These are phyloP conservation scores for Cerrena zonata DNA, from an alignment of 1,284 basidiomycete genomes.

Conservation along the genomic window DNA sequence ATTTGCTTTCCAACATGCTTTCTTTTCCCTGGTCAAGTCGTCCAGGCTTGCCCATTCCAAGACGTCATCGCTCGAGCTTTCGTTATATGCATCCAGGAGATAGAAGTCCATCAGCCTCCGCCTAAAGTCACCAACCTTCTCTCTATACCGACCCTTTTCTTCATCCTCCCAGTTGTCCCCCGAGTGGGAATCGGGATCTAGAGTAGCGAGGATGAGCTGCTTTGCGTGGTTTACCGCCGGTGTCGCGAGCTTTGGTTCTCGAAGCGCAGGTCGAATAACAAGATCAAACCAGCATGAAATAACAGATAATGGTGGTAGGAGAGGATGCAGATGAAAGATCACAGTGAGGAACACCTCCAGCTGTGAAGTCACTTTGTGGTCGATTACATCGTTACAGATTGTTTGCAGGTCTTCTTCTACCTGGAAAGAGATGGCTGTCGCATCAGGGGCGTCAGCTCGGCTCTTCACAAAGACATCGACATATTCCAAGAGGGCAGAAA, in stretches of 20 bases:
- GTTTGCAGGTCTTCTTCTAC: constrained; percentile 64
- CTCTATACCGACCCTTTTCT: constrained; percentile 32
- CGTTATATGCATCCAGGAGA: constrained; percentile 67
- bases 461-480: constrained; percentile 52
- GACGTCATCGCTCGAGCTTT: constrained; percentile 63
- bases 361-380: constrained; percentile 56
- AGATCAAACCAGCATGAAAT: constrained; percentile 76
- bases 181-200: constrained; percentile 26
- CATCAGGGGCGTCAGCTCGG: constrained; percentile 40
- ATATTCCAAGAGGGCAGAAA: constrained; percentile 41
- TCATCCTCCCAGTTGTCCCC: constrained; percentile 12
- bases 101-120: constrained; percentile 66
- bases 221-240: constrained; percentile 59
- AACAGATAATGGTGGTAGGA: constrained; percentile 57
- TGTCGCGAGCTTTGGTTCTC: constrained; percentile 61
- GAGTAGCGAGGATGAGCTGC: constrained; percentile 58
- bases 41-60: constrained; percentile 67
- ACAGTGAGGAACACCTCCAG: constrained; percentile 61
- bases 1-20: constrained; percentile 66
- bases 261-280: constrained; percentile 66
- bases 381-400: constrained; percentile 55
- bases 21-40: constrained; percentile 51
- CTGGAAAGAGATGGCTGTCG: constrained; percentile 38
- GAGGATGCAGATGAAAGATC: constrained; percentile 53
- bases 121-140: constrained; percentile 59